A percentile compares a stretch with the other conserved stretches of the same genome.
Evolutionary conservation across 2,329 filamentous ascomycete genomes (phyloP).

Genomic region (Xylaria sp.): DNA sequence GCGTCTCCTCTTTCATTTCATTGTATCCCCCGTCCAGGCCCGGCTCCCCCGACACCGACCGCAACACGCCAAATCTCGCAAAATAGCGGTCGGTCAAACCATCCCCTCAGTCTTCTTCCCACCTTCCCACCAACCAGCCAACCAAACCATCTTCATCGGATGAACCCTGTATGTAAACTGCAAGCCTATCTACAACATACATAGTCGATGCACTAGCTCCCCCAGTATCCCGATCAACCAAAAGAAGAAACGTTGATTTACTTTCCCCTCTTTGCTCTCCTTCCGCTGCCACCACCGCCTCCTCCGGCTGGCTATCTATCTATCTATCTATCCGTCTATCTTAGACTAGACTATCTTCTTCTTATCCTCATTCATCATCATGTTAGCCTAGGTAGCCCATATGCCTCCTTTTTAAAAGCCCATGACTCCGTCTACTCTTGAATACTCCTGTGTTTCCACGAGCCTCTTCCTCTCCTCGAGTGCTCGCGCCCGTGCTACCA

Average conservation of each 20-base stretch:
- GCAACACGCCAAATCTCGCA: neutral
- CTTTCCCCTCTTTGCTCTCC: constrained; percentile 35
- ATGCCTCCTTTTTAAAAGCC: constrained; percentile 31
- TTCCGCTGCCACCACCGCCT: constrained; percentile 6
- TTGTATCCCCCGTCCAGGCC: constrained; percentile 15
- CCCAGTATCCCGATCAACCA: constrained; percentile 26
- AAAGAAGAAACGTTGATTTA: constrained; percentile 28
- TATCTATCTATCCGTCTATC: neutral
- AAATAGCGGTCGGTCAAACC: constrained; percentile 34
- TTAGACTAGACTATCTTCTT: constrained; percentile 23
- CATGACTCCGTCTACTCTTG: constrained; percentile 34
- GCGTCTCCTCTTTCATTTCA: constrained; percentile 17
- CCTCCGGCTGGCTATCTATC: neutral
- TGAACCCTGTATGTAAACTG: constrained; percentile 8
- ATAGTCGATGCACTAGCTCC: constrained; percentile 1
- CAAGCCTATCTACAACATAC: constrained; percentile 4
- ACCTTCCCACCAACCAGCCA: neutral
- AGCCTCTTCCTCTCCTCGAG: constrained; percentile 9
- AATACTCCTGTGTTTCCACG: constrained; percentile 16
- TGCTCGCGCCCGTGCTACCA: constrained; percentile 8
- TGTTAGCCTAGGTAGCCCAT: constrained; percentile 16
- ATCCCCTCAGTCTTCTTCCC: constrained; percentile 14
- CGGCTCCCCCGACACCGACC: neutral
- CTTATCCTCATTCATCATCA: constrained; percentile 27
- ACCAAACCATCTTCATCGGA: constrained; percentile 3